A percentile compares a stretch with the other conserved stretches of the same genome.
Evolutionary conservation across 208 protist genomes (phyloP).

Genomic region (Trypanosoma congolense): DNA sequence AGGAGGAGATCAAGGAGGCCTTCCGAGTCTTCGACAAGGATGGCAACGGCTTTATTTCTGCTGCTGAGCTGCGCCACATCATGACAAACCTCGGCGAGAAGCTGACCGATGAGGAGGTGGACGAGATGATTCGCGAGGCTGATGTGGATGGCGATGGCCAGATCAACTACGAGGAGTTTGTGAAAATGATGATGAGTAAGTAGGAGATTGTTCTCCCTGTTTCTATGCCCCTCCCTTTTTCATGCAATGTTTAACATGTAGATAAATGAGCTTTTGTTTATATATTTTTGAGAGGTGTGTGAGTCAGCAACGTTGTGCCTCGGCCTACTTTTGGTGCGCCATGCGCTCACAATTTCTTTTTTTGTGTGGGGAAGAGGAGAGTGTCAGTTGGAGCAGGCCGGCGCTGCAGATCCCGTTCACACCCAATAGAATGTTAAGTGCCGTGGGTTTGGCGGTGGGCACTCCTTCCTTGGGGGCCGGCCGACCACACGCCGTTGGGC

Average conservation of each 20-base stretch:
- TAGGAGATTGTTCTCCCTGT: too few relatives aligned
- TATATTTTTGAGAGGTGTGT: conserved; percentile 2
- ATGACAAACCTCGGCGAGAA: conserved; percentile 94
- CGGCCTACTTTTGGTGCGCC: neutral
- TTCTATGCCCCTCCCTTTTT: too few relatives aligned
- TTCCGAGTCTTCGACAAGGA: conserved; percentile 96
- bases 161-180: conserved; percentile 81
- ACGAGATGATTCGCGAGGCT: conserved; percentile 66
- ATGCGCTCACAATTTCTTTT: too few relatives aligned
- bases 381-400: neutral
- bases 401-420: too few relatives aligned
- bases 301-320: neutral
- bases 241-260: too few relatives aligned
- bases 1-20: conserved; percentile 94
- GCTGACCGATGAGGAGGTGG: conserved; percentile 87
- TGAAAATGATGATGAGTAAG: conserved; percentile 67
- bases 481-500: too few relatives aligned
- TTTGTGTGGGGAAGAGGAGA: neutral
- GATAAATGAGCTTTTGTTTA: neutral
- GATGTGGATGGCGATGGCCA: conserved; percentile 82
- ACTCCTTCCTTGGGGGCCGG: too few relatives aligned
- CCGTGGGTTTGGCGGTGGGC: too few relatives aligned
- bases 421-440: too few relatives aligned
- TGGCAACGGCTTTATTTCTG: conserved; percentile 91
- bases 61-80: conserved; percentile 92